Evolutionary conservation across 345 rosid genomes (phyloP).

Genomic region (Eucalyptus tenuipes): DNA sequence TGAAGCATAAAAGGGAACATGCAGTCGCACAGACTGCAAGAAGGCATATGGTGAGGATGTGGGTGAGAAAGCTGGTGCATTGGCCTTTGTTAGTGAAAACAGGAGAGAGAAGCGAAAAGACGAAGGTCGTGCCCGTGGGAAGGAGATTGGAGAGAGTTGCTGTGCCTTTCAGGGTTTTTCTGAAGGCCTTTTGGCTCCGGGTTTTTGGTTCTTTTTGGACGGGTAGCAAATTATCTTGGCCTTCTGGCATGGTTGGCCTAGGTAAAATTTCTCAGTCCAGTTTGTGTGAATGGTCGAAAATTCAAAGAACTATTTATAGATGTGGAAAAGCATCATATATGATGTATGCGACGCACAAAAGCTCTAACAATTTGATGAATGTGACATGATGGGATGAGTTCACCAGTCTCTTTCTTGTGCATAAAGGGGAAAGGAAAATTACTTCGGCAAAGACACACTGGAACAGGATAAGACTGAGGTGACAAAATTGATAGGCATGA

Average conservation of each 20-base stretch:
- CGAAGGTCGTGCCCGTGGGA: constrained; percentile 51
- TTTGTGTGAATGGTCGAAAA: neutral
- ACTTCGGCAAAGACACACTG: neutral
- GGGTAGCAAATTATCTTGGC: neutral
- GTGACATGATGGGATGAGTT: neutral
- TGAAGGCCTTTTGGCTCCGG: constrained; percentile 14
- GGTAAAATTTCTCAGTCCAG: neutral
- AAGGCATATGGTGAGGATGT: constrained; percentile 16
- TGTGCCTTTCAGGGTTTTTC: constrained; percentile 48
- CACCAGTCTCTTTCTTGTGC: neutral
- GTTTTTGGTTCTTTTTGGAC: constrained; percentile 17
- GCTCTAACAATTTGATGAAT: neutral
- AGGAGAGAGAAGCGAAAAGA: constrained; percentile 50
- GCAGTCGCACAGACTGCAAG: constrained; percentile 16
- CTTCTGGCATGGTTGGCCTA: neutral
- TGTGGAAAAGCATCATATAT: neutral
- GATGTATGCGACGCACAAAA: neutral
- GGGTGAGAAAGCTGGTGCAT: constrained; percentile 27
- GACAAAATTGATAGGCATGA: neutral
- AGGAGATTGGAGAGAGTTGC: constrained; percentile 32
- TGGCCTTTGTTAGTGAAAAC: constrained; percentile 37
- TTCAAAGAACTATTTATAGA: neutral
- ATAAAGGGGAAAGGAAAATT: neutral
- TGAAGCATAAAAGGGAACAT: constrained; percentile 43
- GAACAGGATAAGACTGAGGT: neutral